These are phyloP conservation scores for Zychaea mexicana DNA, from an alignment of 371 early-diverging fungal species.

Conservation along the genomic window DNA sequence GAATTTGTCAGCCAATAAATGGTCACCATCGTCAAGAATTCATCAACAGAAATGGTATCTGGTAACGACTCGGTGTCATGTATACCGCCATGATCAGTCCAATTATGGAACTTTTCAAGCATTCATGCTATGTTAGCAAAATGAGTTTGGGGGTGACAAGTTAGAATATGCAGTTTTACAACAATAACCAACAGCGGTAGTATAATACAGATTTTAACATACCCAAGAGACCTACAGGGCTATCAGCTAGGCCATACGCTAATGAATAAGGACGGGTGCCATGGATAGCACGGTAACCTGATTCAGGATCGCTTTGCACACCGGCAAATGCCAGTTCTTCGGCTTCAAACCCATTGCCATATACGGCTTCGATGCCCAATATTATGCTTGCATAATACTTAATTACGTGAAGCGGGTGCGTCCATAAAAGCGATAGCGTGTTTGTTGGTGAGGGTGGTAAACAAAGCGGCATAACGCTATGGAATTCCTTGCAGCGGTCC, in stretches of 20 bases:
- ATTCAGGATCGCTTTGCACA: conserved; percentile 26
- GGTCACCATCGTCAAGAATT: conserved; percentile 60
- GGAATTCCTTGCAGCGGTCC: conserved; percentile 45
- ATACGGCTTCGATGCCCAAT: conserved; percentile 30
- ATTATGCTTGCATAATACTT: conserved; percentile 30
- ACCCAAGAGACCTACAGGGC: conserved; percentile 59
- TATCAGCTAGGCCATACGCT: conserved; percentile 59
- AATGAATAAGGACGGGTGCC: conserved; percentile 61
- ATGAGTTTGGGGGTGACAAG: too few relatives aligned
- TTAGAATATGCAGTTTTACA: too few relatives aligned
- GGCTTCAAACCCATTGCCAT: conserved; percentile 9
- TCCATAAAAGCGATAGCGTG: conserved; percentile 25
- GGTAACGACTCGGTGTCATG: conserved; percentile 38
- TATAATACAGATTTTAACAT: too few relatives aligned
- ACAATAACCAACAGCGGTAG: too few relatives aligned
- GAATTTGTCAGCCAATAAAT: conserved; percentile 68
- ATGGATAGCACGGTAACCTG: conserved; percentile 62
- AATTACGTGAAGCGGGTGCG: conserved; percentile 25
- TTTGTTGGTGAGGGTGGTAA: conserved; percentile 37
- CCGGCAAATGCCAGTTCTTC: conserved; percentile 24
- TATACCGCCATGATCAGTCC: conserved; percentile 48
- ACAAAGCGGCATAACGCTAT: conserved; percentile 43
- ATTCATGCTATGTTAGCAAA: conserved; percentile 55
- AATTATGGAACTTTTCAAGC: conserved; percentile 63
- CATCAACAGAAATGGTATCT: conserved; percentile 42